Percentiles rank a stretch among this genome's conserved stretches.
phyloP scores from a whole-genome alignment of 768 basidiomycete species.

The Russula ochroleuca region DNA sequence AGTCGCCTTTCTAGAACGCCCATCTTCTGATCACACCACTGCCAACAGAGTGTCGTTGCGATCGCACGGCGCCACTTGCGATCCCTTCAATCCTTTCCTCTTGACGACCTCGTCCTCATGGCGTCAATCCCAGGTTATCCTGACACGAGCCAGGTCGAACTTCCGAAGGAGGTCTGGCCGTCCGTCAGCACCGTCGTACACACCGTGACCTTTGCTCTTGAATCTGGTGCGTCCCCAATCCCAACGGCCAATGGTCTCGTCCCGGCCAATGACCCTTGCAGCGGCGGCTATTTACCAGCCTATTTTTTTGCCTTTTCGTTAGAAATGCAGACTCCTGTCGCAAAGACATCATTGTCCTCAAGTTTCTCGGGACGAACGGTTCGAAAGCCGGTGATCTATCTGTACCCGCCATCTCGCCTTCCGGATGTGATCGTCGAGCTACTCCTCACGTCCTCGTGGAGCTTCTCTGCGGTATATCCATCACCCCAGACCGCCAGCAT shows the following conservation, averaged over 20 bases:
- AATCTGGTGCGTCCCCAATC: neutral
- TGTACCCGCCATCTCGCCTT: slow-evolving; percentile 10
- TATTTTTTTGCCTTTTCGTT: neutral
- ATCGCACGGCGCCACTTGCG: slow-evolving; percentile 4
- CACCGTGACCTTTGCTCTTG: slow-evolving; percentile 5
- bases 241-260: neutral
- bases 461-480: slow-evolving; percentile 15
- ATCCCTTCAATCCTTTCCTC: neutral
- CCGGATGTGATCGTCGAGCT: slow-evolving; percentile 10
- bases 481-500: neutral
- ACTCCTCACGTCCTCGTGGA: slow-evolving; percentile 1
- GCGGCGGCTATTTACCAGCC: neutral
- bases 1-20: too few species aligned
- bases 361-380: too few species aligned
- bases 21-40: too few species aligned
- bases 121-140: neutral
- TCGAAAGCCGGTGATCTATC: slow-evolving; percentile 20
- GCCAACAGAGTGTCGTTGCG: neutral
- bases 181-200: neutral
- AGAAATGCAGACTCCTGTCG: neutral
- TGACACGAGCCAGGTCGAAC: neutral
- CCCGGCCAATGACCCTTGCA: too few species aligned
- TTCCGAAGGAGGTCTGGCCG: slow-evolving; percentile 4
- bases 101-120: neutral
- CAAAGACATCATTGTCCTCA: too few species aligned